Conservation (phyloP, 129 eudicot species). For the Tagetes patula region DNA sequence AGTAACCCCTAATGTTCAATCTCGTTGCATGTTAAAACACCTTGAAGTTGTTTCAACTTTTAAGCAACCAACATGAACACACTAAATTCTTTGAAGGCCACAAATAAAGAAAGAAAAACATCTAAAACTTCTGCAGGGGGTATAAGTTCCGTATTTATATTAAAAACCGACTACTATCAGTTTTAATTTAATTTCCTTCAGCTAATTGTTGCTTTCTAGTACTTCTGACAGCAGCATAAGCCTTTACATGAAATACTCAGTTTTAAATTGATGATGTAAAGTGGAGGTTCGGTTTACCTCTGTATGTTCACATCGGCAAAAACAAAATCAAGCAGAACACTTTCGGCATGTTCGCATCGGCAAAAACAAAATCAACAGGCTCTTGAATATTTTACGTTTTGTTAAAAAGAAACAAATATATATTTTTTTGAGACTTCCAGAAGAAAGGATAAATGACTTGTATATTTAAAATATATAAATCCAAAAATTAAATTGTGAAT, state of each 20-base stretch:
- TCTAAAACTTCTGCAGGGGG: background rate
- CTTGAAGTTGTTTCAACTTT: background rate
- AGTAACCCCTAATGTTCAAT: background rate
- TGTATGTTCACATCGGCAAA: background rate
- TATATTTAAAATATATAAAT: background rate
- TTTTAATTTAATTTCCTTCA: background rate
- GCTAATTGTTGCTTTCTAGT: conserved; percentile 3
- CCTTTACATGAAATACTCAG: background rate
- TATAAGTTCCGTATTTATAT: background rate
- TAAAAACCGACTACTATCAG: background rate
- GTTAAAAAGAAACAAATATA: background rate
- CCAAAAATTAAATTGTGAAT: background rate
- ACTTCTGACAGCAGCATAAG: background rate
- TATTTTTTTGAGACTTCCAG: background rate
- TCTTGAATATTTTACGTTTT: background rate
- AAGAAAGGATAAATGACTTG: background rate
- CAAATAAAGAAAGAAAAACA: background rate
- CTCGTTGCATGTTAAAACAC: background rate
- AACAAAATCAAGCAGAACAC: background rate
- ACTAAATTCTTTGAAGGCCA: background rate
- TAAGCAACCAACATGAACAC: background rate
- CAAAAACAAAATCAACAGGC: background rate
- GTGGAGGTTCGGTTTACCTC: background rate
- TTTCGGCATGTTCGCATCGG: background rate
- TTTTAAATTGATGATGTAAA: background rate